Evolutionary conservation across 208 protist species (phyloP).

Genomic region (Porcisia hertigi): DNA sequence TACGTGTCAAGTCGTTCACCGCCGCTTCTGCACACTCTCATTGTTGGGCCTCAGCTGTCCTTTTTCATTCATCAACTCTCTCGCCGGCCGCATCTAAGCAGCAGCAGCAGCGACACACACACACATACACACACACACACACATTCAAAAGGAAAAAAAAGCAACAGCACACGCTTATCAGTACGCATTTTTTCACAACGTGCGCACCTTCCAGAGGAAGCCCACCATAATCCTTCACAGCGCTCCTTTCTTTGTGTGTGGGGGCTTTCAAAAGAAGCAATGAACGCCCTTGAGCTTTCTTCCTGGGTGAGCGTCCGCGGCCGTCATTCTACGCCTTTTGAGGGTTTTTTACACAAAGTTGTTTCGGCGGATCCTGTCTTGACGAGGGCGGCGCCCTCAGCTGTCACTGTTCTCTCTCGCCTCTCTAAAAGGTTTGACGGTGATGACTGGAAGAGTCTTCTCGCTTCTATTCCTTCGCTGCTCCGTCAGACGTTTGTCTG

Average conservation of each 20-base stretch:
- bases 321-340: not conserved
- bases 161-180: not conserved
- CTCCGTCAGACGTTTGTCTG: constrained; percentile 54
- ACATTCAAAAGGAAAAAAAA: no score
- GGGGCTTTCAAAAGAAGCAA: not conserved
- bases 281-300: constrained; percentile 13
- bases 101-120: not conserved
- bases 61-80: no score
- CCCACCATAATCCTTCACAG: not conserved
- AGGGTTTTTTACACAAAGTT: constrained; percentile 9
- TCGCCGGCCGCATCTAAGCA: not conserved
- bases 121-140: not conserved
- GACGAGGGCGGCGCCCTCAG: not conserved
- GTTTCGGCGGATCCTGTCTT: not conserved
- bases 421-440: constrained; percentile 81
- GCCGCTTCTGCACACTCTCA: no score
- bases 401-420: constrained; percentile 22
- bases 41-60: no score
- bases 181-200: not conserved
- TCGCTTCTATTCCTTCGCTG: constrained; percentile 33
- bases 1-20: no score
- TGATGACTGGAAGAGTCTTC: constrained; percentile 65
- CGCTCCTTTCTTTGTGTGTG: not conserved
- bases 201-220: not conserved
- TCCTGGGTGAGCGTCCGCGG: constrained; percentile 23